Evolutionary conservation across 2,329 filamentous ascomycete genomes (phyloP).

Genomic region (Cytospora mali): DNA sequence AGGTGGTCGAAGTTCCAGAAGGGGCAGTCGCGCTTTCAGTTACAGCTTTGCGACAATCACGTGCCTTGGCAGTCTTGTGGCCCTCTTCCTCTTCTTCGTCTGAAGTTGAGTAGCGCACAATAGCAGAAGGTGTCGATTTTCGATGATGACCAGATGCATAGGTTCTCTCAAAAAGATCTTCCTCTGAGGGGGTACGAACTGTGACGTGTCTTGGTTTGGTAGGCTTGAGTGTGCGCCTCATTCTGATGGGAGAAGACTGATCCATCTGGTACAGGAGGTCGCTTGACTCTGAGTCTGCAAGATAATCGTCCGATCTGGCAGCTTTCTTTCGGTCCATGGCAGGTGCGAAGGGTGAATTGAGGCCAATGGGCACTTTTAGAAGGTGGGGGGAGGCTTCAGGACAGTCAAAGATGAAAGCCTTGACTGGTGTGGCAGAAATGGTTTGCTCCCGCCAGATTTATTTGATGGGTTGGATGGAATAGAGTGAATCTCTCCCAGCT

Average conservation of each 20-base stretch:
- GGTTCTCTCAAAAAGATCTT: slow-evolving; percentile 8
- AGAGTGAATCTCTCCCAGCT: neutral
- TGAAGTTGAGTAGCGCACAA: neutral
- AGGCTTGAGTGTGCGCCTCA: slow-evolving; percentile 4
- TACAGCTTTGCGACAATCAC: neutral
- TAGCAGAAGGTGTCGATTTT: neutral
- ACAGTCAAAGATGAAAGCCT: neutral
- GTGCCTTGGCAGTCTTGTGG: neutral
- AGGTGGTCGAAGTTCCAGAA: slow-evolving; percentile 1
- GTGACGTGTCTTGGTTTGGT: slow-evolving; percentile 12
- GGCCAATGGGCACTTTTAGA: neutral
- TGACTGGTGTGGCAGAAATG: neutral
- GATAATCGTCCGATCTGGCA: neutral
- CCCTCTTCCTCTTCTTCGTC: neutral
- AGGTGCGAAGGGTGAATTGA: neutral
- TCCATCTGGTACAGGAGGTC: slow-evolving; percentile 4
- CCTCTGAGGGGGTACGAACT: slow-evolving; percentile 20
- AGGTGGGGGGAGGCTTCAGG: neutral
- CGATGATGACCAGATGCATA: neutral
- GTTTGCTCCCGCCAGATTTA: neutral
- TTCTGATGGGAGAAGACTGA: neutral
- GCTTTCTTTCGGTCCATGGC: slow-evolving; percentile 10
- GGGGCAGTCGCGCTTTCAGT: neutral
- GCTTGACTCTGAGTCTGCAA: slow-evolving; percentile 16
- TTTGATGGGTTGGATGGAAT: neutral